phyloP scores from a whole-genome alignment of 2,329 filamentous ascomycete species.

The Fusarium floridanum region DNA sequence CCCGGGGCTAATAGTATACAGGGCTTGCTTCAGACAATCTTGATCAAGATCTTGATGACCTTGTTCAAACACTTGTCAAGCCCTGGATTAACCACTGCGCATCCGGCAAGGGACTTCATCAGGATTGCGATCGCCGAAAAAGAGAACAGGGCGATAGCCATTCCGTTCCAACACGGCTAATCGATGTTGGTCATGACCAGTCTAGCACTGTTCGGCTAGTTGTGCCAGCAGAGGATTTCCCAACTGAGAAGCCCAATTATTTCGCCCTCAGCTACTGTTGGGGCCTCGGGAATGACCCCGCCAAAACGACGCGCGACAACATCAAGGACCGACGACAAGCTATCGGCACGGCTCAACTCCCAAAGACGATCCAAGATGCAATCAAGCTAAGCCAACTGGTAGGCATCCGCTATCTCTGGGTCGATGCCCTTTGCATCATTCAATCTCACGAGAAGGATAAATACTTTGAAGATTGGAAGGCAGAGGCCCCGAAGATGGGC shows the following conservation, averaged over 20 bases:
- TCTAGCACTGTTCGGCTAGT: not conserved
- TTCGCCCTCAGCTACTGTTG: slow-evolving; percentile 10
- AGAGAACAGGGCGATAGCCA: not conserved
- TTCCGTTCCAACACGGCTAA: not conserved
- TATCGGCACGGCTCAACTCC: not conserved
- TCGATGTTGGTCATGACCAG: not conserved
- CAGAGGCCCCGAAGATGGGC: slow-evolving; percentile 11
- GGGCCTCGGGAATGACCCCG: not conserved
- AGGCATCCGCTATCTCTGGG: slow-evolving; percentile 1
- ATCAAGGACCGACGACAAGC: not conserved
- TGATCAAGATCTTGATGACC: not conserved
- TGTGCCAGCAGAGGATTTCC: not conserved
- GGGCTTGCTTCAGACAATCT: not conserved
- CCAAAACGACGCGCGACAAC: not conserved
- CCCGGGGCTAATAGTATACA: not conserved
- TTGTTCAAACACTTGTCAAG: not conserved
- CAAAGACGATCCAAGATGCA: slow-evolving; percentile 4
- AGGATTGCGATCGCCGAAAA: not conserved
- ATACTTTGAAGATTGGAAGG: not conserved
- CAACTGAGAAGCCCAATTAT: not conserved
- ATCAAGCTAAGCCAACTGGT: not conserved
- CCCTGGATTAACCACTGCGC: not conserved
- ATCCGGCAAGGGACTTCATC: not conserved
- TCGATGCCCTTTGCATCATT: slow-evolving; percentile 9
- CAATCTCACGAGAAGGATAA: not conserved